Evolutionary conservation across 2,329 filamentous ascomycete genomes (phyloP), one percentile per base, ranked within the genome.

Genomic region (Curvularia verruculosa): DNA sequence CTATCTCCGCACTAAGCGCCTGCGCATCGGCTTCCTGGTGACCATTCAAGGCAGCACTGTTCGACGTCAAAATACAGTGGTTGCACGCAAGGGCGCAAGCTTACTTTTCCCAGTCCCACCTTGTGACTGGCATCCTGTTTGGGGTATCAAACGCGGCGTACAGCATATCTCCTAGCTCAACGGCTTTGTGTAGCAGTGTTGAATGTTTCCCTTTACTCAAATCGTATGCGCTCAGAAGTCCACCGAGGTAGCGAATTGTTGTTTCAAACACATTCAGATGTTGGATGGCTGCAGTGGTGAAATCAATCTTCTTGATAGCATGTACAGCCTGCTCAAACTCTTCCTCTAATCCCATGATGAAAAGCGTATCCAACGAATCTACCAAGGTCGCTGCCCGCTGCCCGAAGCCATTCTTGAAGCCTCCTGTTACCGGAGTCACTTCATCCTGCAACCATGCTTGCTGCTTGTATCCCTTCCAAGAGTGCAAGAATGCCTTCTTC

Each of bases 371-470:
- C 49, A 88, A 77, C 0, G 81, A 75, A 66, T 89, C 86, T 23
- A 88, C 81, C 48, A 88, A 70, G 0, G 85, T 87, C 2, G 85
- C 85, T 0, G 79, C 84, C 80, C 84, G 86, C 23, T 82, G 81
- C 9, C 83, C 82, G 63, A 84, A 84, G 0, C 75, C 73, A 53
- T 83, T 79, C 55, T 78, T 82, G 18, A 68, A 76, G n/a, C 68
- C 66, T 39, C 82, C 82, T 18, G 77, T 77, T 2, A 85, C 73
- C 10, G 83, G 83, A 24, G 72, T 68, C 8, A 85, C 68, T 69
- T 85, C 83, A 59, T 86, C 83, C 15, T 78, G 73, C 45, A 81
- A 69, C 83, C 83, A 85, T 1, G 84, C 84, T 49, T 80, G 69
- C 43, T 77, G 68, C 58, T 79, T 82, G 69, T 87, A 87, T 26